Conservation (phyloP, 768 basidiomycete species). For the Mrakia frigida region DNA sequence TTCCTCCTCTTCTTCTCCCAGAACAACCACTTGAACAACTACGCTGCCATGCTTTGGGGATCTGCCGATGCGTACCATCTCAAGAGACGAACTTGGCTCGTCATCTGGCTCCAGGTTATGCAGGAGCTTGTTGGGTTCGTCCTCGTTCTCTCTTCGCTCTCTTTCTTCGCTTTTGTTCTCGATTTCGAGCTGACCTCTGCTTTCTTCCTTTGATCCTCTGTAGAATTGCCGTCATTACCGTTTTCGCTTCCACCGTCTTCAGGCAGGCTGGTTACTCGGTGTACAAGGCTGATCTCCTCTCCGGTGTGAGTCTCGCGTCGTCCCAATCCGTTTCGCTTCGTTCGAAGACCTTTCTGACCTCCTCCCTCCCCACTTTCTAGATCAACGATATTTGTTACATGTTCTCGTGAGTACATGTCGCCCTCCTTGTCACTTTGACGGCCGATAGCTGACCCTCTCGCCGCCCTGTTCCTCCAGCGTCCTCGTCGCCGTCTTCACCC, state of each 20-base stretch:
- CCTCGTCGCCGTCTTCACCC: constrained; percentile 35
- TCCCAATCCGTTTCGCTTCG: too few relatives aligned
- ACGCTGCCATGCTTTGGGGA: constrained; percentile 34
- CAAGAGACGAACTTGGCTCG: constrained; percentile 31
- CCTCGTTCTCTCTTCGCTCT: not conserved
- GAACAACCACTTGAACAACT: not conserved
- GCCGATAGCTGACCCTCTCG: too few relatives aligned
- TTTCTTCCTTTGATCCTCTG: constrained; percentile 32
- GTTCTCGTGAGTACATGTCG: constrained; percentile 23
- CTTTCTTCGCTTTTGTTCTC: not conserved
- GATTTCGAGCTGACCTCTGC: not conserved
- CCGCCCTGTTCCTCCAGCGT: not conserved
- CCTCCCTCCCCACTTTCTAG: too few relatives aligned
- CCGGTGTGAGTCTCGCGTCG: constrained; percentile 16
- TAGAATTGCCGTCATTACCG: constrained; percentile 32
- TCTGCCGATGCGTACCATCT: constrained; percentile 20
- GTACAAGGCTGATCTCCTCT: constrained; percentile 35
- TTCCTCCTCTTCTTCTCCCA: not conserved
- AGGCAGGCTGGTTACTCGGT: constrained; percentile 34
- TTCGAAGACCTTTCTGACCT: too few relatives aligned
- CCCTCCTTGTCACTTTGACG: too few relatives aligned
- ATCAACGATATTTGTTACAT: constrained; percentile 37
- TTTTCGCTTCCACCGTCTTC: constrained; percentile 31
- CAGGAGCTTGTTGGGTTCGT: constrained; percentile 35
- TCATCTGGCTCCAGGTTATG: constrained; percentile 36